Evolutionary conservation across 139 green algal species (phyloP), one percentile per base, ranked within the genome.

Genomic region (Micromonas pusilla): DNA sequence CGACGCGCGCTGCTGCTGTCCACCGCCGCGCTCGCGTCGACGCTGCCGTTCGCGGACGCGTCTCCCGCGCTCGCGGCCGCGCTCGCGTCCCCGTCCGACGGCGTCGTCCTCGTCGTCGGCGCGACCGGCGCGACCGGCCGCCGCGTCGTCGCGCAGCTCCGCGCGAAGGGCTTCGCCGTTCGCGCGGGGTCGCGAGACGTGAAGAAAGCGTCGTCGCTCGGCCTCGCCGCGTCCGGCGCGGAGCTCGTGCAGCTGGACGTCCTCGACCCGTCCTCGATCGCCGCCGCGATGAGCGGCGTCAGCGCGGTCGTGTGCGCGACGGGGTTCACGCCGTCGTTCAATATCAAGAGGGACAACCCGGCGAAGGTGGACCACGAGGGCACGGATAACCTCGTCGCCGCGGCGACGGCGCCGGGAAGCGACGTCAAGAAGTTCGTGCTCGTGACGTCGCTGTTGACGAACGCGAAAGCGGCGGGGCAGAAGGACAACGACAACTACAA

Each of bases 21-120:
- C 45, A 23, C 45, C 45, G 45, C 45, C 45, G 45, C 45, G 45
- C 45, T 57, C 45, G 16, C 16, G 9, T 57, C 45, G 9, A 23
- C 45, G 9, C 45, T 57, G 9, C 9, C 45, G 45, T 16, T 57
- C 45, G 45, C 9, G 9, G 45, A 16, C 45, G 45, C 16, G 9
- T 23, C 16, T 9, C 45, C 45, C 45, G 45, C 45, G 66, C 26
- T 45, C 32, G 28, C 66, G 9, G 32, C 66, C 20, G 5, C 30
- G 5, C 66, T n/a, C 66, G n/a, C 33, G 34, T 5, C 4, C 89
- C 87, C 26, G 77, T 95, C 32, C 9, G 64, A 71, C 64, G 64
- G 31, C 32, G 9, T 16, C 82, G 86, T 90, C 26, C 89, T 90
- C 80, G 86, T 90, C 26, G 86, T 83, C 0, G 86, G 86, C 25